Base-by-base conservation (phyloP, 108 stramenopile species). In the Cylindrotheca closterium region DNA sequence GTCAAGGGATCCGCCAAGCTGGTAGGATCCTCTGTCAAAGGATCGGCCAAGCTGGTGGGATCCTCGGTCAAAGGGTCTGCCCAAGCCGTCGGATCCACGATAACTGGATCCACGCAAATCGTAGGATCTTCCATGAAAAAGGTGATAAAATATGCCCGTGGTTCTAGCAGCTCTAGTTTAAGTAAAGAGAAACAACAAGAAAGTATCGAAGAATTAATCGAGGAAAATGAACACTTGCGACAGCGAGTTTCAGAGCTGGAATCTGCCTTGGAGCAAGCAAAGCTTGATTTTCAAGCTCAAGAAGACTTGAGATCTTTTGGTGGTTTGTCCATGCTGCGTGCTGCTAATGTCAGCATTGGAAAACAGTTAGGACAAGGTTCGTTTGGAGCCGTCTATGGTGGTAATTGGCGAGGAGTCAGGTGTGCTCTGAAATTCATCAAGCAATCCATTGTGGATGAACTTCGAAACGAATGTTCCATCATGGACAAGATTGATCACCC, bases 401-500 rank as follows among this genome's bases (percentile, higher is more conserved):
- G 47, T 27, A 45, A 62, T 48, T 62, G 60, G 60, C 19, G 60
- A 30, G 60, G 60, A 2, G 60, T 62, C 5, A 47, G 21, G 47
- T 62, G 60, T 62, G 60, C 60, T 2, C 60, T 62, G 17, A 62
- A 62, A 49, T 62, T 62, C 22, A 34, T 62, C 19, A 25, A 47
- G 30, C 60, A 62, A 28, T 47, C 46, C 7, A 29, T 49, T 8
- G 60, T 29, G 3, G 60, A 62, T 30, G 33, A 33, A 4, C 37
- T 62, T 45, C 17, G n/a, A 12, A 62, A 62, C 19, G 60, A 62
- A 49, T 47, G 32, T 30, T 22, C 19, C 48, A 62, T 62, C 19
- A 48, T 62, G 60, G 60, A 62, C 25, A 58, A 65, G 26, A 28
- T 65, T 28, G 63, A 65, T 47, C 63, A 65, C 49, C 22, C 63